phyloP scores from a whole-genome alignment of 495 filamentous ascomycete species.

The Thermothielavioides terrestris region DNA sequence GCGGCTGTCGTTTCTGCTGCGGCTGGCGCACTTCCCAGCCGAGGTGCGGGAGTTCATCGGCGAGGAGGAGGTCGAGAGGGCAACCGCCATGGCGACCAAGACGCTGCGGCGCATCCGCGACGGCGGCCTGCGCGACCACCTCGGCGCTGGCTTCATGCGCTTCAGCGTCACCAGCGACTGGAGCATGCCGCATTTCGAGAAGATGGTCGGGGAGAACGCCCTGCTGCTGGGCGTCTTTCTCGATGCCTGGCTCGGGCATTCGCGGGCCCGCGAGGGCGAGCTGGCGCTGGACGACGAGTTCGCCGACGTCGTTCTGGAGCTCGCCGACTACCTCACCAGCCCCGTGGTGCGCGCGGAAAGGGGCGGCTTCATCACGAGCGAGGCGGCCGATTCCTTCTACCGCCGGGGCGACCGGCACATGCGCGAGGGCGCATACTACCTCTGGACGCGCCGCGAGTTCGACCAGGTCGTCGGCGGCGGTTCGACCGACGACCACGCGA shows the following conservation, averaged over 20 bases:
- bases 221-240: slow-evolving; percentile 80
- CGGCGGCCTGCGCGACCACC: slow-evolving; percentile 85
- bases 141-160: slow-evolving; percentile 79
- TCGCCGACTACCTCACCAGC: slow-evolving; percentile 72
- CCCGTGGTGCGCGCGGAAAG: slow-evolving; percentile 53
- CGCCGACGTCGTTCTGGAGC: slow-evolving; percentile 70
- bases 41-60: slow-evolving; percentile 81
- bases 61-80: slow-evolving; percentile 63
- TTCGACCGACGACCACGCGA: slow-evolving; percentile 45
- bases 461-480: slow-evolving; percentile 57
- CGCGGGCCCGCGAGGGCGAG: slow-evolving; percentile 35
- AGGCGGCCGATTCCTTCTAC: slow-evolving; percentile 86
- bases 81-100: slow-evolving; percentile 69
- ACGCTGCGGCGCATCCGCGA: slow-evolving; percentile 77
- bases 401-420: slow-evolving; percentile 69
- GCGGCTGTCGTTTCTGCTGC: slow-evolving; percentile 75
- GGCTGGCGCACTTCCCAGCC: slow-evolving; percentile 60
- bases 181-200: slow-evolving; percentile 93
- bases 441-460: slow-evolving; percentile 88
- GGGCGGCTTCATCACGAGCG: slow-evolving; percentile 81
- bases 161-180: slow-evolving; percentile 89
- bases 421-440: slow-evolving; percentile 89
- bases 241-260: slow-evolving; percentile 72
- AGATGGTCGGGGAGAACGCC: slow-evolving; percentile 95
- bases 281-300: slow-evolving; percentile 43